Evolutionary conservation across 345 rosid genomes (phyloP).

Genomic region (Orychophragmus violaceus): DNA sequence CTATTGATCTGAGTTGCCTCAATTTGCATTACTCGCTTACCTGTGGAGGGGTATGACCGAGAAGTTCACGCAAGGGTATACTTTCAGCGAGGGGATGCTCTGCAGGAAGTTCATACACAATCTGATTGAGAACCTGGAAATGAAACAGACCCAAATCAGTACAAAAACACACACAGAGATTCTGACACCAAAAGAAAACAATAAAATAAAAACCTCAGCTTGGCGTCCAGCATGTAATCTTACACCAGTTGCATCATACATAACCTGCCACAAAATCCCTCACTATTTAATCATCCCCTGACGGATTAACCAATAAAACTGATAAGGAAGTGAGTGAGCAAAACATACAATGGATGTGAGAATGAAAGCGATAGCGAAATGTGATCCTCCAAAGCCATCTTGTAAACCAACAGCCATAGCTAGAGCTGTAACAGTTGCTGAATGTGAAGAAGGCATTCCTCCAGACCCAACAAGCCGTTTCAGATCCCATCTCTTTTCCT

Average conservation of each 20-base stretch:
- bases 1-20: not conserved
- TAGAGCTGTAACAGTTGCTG: slow-evolving; percentile 71
- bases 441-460: slow-evolving; percentile 97
- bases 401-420: slow-evolving; percentile 66
- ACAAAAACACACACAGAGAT: not conserved
- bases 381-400: slow-evolving; percentile 64
- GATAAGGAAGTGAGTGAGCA: not conserved
- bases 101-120: slow-evolving; percentile 83
- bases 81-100: slow-evolving; percentile 92
- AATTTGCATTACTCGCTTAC: slow-evolving; percentile 28
- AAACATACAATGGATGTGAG: slow-evolving; percentile 66
- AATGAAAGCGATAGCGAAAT: slow-evolving; percentile 54
- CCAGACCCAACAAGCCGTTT: slow-evolving; percentile 80
- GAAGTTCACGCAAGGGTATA: slow-evolving; percentile 74
- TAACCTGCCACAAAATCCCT: slow-evolving; percentile 44
- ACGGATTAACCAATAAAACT: not conserved
- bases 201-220: slow-evolving; percentile 58
- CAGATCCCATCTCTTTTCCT: slow-evolving; percentile 61
- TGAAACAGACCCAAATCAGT: not conserved
- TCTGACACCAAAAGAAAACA: not conserved
- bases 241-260: slow-evolving; percentile 90
- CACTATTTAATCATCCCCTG: not conserved
- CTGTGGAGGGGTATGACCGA: slow-evolving; percentile 90
- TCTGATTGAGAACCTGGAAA: slow-evolving; percentile 79
- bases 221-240: slow-evolving; percentile 89